Base-by-base conservation (phyloP, 495 filamentous ascomycete species). In the Physcia stellaris region DNA sequence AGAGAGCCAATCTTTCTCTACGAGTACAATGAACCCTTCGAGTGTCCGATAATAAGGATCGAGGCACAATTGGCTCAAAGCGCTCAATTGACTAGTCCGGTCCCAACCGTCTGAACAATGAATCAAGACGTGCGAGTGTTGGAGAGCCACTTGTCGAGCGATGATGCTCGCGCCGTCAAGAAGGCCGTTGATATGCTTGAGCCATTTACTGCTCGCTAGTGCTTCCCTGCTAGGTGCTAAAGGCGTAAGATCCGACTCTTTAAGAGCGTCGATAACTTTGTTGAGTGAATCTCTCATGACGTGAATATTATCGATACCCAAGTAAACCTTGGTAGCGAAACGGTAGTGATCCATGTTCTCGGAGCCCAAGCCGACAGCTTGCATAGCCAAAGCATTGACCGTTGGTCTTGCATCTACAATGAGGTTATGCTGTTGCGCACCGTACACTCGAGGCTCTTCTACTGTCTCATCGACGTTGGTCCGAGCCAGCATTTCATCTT, bases 71-170 rank as follows among this genome's bases (percentile, higher is more conserved):
- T 99, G 86, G 44, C 85, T 78, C 31, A 99, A 59, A n/a, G 87
- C 85, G 54, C 88, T 88, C 19, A 99, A 70, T 59, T 99, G 90
- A 51, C 85, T 85, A 9, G 90, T 99, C 21, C 90, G 79, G 55
- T 99, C 90, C 90, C 90, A 99, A 15, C 90, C 90, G 59, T 99
- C 90, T 2, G 90, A 96, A 53, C 90, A 98, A 55, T 98, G 90
- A 24, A 98, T 94, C 30, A 98, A 66, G 7, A 92, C 90, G 57
- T 98, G 86, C 9, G 85, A 90, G 50, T 94, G 88, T 38, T 83
- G 79, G 21, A 96, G 75, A 19, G 83, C 90, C 35, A 98, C 79
- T 50, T 93, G 84, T 24, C 83, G 71, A 17, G 88, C 79, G 42
- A 98, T 93, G 37, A 92, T 60, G 24, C 73, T 70, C 12, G 85